phyloP scores from a whole-genome alignment of 1,139 yeast species.

The Debaryomycetaceae sp. region DNA sequence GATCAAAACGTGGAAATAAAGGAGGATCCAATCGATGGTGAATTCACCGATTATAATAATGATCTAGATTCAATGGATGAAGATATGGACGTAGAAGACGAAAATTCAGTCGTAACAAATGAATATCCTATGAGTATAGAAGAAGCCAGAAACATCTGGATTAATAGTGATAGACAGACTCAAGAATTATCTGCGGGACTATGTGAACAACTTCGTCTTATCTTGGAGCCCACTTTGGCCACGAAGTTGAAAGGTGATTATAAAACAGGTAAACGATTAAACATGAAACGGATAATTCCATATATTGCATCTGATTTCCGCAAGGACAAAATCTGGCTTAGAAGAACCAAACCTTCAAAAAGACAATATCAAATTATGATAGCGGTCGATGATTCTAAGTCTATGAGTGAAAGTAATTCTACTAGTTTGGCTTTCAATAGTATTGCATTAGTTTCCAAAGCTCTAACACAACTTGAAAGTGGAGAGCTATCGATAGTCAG shows the following conservation, averaged over 20 bases:
- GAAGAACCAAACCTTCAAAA: constrained; percentile 96
- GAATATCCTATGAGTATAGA: constrained; percentile 53
- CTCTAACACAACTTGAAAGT: constrained; percentile 88
- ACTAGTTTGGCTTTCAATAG: constrained; percentile 92
- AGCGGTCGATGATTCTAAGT: constrained; percentile 94
- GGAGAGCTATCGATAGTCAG: constrained; percentile 90
- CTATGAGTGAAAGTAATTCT: constrained; percentile 92
- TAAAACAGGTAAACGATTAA: constrained; percentile 93
- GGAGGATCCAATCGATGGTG: constrained; percentile 22
- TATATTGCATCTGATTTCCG: constrained; percentile 97
- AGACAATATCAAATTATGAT: constrained; percentile 97
- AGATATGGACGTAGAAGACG: constrained; percentile 25
- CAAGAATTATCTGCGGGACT: constrained; percentile 83
- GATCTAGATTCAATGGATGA: constrained; percentile 22
- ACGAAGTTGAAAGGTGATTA: constrained; percentile 94
- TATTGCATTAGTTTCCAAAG: constrained; percentile 90
- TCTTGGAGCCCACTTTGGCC: constrained; percentile 92
- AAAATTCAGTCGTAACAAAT: constrained; percentile 22
- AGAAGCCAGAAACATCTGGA: constrained; percentile 79
- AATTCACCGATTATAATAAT: constrained; percentile 10
- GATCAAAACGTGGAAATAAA: constrained; percentile 15
- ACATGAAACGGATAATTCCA: constrained; percentile 96
- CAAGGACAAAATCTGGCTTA: constrained; percentile 97
- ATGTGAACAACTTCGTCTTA: constrained; percentile 89
- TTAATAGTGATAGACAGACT: constrained; percentile 74